These are phyloP conservation scores for Capsicum rhomboideum DNA, from an alignment of 257 asterid genomes.

Conservation along the genomic window DNA sequence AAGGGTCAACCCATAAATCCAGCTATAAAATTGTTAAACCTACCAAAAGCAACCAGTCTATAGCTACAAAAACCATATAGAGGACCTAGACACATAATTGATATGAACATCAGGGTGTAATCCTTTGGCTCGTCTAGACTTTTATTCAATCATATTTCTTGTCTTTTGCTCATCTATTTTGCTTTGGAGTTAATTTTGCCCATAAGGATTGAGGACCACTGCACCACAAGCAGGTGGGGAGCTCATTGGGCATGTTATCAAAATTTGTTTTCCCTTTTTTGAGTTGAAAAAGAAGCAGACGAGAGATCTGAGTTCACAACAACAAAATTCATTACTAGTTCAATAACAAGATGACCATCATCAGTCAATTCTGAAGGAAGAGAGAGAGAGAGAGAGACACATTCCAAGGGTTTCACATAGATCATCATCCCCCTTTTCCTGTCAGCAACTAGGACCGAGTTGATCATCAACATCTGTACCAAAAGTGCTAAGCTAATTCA, in stretches of 20 bases:
- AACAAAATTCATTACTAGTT: neutral
- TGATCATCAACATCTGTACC: neutral
- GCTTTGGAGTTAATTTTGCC: neutral
- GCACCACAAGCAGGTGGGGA: neutral
- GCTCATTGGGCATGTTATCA: neutral
- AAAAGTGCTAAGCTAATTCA: neutral
- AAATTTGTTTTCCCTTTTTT: neutral
- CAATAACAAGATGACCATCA: neutral
- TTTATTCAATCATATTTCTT: neutral
- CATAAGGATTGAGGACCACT: neutral
- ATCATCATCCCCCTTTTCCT: neutral
- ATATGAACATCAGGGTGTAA: neutral
- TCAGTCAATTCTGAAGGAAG: neutral
- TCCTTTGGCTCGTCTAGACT: neutral
- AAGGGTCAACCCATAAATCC: neutral
- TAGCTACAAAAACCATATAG: neutral
- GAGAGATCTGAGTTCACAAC: neutral
- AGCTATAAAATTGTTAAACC: neutral
- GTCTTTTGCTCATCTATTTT: neutral
- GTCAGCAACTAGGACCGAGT: neutral
- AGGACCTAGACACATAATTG: neutral
- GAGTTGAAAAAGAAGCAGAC: neutral
- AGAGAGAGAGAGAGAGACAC: too few species aligned
- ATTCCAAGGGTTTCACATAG: neutral
- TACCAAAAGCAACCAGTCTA: neutral